Base-by-base conservation (phyloP, 176 grass and related monocot genomes). In the Oryza glumipatula region DNA sequence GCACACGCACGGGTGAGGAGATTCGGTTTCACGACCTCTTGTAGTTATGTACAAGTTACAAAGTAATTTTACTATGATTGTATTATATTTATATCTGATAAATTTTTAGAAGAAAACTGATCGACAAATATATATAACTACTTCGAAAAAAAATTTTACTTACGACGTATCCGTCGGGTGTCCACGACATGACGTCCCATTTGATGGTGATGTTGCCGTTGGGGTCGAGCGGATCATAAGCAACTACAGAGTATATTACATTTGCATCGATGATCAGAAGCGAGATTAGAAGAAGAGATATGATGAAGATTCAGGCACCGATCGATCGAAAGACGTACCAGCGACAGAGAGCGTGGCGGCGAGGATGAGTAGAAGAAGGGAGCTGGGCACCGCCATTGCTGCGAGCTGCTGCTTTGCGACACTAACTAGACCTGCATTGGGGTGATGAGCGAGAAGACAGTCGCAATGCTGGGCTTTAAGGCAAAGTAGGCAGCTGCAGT, bases 131-230 rank as follows among this genome's bases (percentile, higher is more conserved):
- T 36, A 33, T 33, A 36, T 32, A 32, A 0, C 30, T 32, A 32
- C 2, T 32, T 32, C 30, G 30, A 32, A 32, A 32, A 32, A 32
- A 32, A 32, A 32, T 1, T 2, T 35, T 38, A 38, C 93, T 94
- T 68, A 99, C 96, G 32, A 96, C 93, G 61, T 99, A 99, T 73
- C 96, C 96, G 58, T 99, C 96, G 1, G 93, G 88, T 1, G 96
- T 99, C 96, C 96, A 99, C 15, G 91, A 93, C 12, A 99, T 84
- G 39, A 99, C 88, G 86, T 99, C 96, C 96, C 96, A 99, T 86
- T 96, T 99, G 56, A 99, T 91, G 38, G 93, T 99, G 19, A 99
- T 99, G 90, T 99, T 99, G 44, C 96, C 96, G 74, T 75, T 96
- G 17, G 96, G 96, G 45, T 99, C 96, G 49, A 99, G 36, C 10